Percentiles rank a stretch among this genome's conserved stretches.
phyloP scores from a whole-genome alignment of 106 monocot genomes.

The Iris macrosiphon region DNA sequence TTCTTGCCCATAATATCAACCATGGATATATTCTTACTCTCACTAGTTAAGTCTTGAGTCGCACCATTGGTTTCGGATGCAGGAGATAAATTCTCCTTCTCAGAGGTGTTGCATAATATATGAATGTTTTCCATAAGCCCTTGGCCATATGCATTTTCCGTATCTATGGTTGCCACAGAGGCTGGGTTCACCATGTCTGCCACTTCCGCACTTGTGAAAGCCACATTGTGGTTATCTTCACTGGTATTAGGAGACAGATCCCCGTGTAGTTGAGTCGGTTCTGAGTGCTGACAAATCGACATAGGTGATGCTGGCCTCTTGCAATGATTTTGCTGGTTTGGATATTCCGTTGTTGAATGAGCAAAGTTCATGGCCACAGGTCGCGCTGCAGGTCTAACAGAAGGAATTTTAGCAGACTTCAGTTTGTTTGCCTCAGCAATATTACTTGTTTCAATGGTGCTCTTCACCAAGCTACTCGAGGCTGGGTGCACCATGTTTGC shows the following conservation, averaged over 20 bases:
- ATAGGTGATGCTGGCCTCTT: background rate
- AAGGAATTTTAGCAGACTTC: constrained; percentile 1
- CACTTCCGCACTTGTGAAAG: background rate
- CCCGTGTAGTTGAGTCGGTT: background rate
- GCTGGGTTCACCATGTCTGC: background rate
- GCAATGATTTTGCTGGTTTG: too few species aligned
- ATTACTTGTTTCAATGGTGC: background rate
- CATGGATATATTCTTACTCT: background rate
- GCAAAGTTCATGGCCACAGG: background rate
- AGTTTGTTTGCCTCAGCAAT: background rate
- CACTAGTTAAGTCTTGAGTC: background rate
- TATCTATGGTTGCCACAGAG: background rate
- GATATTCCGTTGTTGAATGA: background rate
- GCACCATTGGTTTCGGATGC: background rate
- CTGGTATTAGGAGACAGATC: background rate
- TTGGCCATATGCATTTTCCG: background rate
- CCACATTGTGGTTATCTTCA: background rate
- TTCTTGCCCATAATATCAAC: constrained; percentile 2
- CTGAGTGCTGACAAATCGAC: background rate
- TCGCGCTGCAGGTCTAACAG: background rate
- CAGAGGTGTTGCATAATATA: background rate
- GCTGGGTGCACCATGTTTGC: background rate
- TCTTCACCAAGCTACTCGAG: background rate
- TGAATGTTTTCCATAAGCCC: too few species aligned
- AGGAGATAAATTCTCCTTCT: constrained; percentile 3